Evolutionary conservation across 768 basidiomycete genomes (phyloP).

Genomic region (Coprinopsis marcescibilis): DNA sequence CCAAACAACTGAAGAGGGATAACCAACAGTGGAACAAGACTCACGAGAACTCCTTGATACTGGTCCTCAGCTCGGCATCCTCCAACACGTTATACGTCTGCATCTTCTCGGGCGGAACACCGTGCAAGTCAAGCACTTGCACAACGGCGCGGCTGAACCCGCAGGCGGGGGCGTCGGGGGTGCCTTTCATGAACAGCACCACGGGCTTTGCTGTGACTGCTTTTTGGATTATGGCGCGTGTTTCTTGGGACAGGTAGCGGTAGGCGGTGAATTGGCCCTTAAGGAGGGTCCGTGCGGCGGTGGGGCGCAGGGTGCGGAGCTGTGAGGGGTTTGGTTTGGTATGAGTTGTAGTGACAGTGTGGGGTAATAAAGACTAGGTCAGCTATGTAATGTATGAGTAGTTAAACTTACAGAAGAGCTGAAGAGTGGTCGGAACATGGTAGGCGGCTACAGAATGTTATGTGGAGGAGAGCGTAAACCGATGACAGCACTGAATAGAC

Average conservation of each 20-base stretch:
- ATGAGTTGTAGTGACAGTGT: not conserved
- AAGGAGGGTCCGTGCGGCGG: slow-evolving; percentile 21
- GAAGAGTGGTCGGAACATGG: slow-evolving; percentile 43
- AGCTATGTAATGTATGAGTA: no score
- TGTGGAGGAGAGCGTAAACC: no score
- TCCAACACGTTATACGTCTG: slow-evolving; percentile 87
- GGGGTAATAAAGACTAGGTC: no score
- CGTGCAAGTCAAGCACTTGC: slow-evolving; percentile 83
- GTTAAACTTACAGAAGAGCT: slow-evolving; percentile 41
- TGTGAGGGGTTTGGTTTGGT: slow-evolving; percentile 11
- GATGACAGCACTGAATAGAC: no score
- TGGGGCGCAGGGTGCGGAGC: slow-evolving; percentile 28
- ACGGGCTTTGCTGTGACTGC: slow-evolving; percentile 74
- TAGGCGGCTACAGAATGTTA: no score
- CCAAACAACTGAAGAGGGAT: not conserved
- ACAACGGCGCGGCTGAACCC: slow-evolving; percentile 95
- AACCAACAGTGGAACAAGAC: slow-evolving; percentile 26
- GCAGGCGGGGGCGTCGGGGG: slow-evolving; percentile 78
- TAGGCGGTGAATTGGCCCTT: slow-evolving; percentile 22
- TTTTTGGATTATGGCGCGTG: slow-evolving; percentile 57
- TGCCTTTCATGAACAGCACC: slow-evolving; percentile 99
- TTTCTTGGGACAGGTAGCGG: slow-evolving; percentile 59
- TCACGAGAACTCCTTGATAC: slow-evolving; percentile 96
- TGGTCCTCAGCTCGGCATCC: slow-evolving; percentile 74
- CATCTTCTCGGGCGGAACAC: slow-evolving; percentile 74